These are phyloP conservation scores for Yamadazyma insecticola DNA, from an alignment of 805 yeast species.

Conservation along the genomic window DNA sequence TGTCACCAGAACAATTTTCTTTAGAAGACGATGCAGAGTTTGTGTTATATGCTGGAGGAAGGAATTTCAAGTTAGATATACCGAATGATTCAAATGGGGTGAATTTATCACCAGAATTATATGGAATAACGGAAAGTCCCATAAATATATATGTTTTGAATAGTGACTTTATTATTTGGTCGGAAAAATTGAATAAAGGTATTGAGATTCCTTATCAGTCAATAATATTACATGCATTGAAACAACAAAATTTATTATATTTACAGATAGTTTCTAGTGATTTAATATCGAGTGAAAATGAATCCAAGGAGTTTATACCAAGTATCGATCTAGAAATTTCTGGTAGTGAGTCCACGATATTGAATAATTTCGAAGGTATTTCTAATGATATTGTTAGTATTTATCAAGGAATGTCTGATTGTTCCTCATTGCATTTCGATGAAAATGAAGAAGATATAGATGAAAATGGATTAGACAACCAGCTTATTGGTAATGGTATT, in stretches of 20 bases:
- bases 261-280: constrained; percentile 27
- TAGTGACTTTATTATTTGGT: constrained; percentile 30
- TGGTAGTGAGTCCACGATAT: no score
- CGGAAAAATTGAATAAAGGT: constrained; percentile 16
- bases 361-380: no score
- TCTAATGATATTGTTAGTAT: constrained; percentile 4
- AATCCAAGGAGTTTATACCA: constrained; percentile 2
- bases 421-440: constrained; percentile 36
- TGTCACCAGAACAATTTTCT: constrained; percentile 36
- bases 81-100: constrained; percentile 5
- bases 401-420: constrained; percentile 31
- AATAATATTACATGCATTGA: constrained; percentile 30
- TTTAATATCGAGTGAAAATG: constrained; percentile 2
- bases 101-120: constrained; percentile 5
- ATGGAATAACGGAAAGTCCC: neutral
- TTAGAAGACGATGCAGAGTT: constrained; percentile 32
- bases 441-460: constrained; percentile 17
- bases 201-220: constrained; percentile 31
- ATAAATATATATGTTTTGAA: constrained; percentile 29
- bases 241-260: constrained; percentile 17
- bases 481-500: no score
- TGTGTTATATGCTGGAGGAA: constrained; percentile 38
- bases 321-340: no score
- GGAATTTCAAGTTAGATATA: constrained; percentile 11
- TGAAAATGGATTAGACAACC: neutral